A percentile compares a stretch with the other conserved stretches of the same genome.
These are phyloP conservation scores for Tardiomyces depauwii DNA, from an alignment of 1,139 yeast species.

Conservation along the genomic window DNA sequence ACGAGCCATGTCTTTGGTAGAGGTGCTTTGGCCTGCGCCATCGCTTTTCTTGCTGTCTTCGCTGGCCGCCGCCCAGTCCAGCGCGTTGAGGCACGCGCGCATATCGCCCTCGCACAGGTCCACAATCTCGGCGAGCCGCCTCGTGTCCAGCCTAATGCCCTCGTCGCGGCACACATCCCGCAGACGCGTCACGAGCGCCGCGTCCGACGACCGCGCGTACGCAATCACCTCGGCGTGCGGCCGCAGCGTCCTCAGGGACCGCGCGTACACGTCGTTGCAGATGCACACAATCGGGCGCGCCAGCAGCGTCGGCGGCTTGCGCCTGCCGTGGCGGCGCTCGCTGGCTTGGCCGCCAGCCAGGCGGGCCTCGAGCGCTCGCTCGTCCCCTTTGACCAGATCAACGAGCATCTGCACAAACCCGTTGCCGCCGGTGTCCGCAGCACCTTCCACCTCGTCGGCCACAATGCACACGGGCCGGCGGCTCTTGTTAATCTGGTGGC, in stretches of 20 bases:
- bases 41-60: constrained; percentile 7
- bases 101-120: constrained; percentile 74
- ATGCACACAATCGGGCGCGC: constrained; percentile 83
- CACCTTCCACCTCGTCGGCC: constrained; percentile 88
- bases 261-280: constrained; percentile 76
- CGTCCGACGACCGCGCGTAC: constrained; percentile 49
- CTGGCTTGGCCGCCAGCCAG: not conserved
- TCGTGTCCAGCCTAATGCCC: constrained; percentile 26
- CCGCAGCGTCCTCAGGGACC: constrained; percentile 62
- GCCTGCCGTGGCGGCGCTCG: constrained; percentile 3
- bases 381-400: constrained; percentile 53
- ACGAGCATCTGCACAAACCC: constrained; percentile 66
- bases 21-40: constrained; percentile 4
- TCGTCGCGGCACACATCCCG: constrained; percentile 41
- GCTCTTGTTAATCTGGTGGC: constrained; percentile 33
- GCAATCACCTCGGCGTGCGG: constrained; percentile 60
- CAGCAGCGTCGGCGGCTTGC: constrained; percentile 31
- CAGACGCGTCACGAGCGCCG: constrained; percentile 37
- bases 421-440: constrained; percentile 44
- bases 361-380: constrained; percentile 21
- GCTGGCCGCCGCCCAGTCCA: constrained; percentile 47
- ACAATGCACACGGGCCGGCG: constrained; percentile 52
- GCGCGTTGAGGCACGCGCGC: constrained; percentile 70
- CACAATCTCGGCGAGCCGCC: constrained; percentile 44
- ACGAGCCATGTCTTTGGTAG: constrained; percentile 12